These are phyloP conservation scores for Aspergillus sp. DNA, from an alignment of 2,329 filamentous ascomycete species.

Conservation along the genomic window DNA sequence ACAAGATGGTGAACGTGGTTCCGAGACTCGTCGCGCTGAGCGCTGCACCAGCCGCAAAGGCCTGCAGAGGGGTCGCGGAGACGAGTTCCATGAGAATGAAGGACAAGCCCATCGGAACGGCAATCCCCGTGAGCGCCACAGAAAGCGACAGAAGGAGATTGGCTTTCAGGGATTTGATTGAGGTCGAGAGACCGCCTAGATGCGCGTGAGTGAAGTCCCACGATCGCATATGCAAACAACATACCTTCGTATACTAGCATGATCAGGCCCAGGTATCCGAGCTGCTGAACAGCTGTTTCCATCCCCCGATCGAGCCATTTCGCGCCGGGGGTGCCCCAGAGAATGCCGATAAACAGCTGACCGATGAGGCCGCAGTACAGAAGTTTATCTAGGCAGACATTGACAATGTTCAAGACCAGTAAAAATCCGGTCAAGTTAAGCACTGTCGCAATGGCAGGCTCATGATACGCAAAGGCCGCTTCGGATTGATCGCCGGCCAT, in stretches of 20 bases:
- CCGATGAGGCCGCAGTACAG: conserved; percentile 71
- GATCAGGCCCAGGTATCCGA: conserved; percentile 73
- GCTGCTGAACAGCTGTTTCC: conserved; percentile 59
- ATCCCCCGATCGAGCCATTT: conserved; percentile 56
- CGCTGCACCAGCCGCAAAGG: conserved; percentile 71
- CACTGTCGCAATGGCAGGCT: conserved; percentile 60
- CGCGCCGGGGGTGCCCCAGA: conserved; percentile 67
- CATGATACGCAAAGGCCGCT: conserved; percentile 56
- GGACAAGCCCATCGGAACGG: conserved; percentile 63
- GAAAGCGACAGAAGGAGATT: conserved; percentile 60
- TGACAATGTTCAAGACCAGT: conserved; percentile 60
- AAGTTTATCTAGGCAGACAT: conserved; percentile 57
- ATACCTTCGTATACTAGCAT: conserved; percentile 69
- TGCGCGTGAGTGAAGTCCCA: background rate
- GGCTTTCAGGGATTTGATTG: conserved; percentile 53
- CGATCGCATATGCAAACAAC: background rate
- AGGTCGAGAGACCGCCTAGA: conserved; percentile 27
- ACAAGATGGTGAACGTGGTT: conserved; percentile 66
- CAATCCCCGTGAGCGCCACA: conserved; percentile 67
- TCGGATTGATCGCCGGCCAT: conserved; percentile 7
- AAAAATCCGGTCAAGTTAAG: conserved; percentile 63
- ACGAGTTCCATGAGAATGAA: conserved; percentile 58
- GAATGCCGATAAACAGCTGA: conserved; percentile 68
- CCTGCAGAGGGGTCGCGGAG: conserved; percentile 55
- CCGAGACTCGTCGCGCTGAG: conserved; percentile 73